phyloP scores from a whole-genome alignment of 441 rosid genomes.

The Rhodomyrtus psidioides region DNA sequence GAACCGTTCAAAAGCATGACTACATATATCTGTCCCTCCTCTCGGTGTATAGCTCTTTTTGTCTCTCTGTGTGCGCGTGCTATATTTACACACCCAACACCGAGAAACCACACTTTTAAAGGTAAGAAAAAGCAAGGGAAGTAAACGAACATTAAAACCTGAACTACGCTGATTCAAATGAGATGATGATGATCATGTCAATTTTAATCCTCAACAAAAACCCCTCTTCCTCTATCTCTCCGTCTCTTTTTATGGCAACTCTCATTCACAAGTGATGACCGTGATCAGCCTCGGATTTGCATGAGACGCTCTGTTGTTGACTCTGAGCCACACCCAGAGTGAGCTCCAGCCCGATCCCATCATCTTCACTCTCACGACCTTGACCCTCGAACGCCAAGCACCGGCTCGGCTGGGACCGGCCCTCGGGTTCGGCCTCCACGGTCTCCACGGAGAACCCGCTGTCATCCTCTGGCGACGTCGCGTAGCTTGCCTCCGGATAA shows the following conservation, averaged over 20 bases:
- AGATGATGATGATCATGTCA: background rate
- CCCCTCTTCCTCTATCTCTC: background rate
- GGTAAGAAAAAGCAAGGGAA: background rate
- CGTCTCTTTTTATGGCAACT: background rate
- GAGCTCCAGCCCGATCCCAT: conserved; percentile 34
- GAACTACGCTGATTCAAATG: background rate
- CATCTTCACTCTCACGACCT: conserved; percentile 2
- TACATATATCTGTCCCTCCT: background rate
- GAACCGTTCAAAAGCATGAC: background rate
- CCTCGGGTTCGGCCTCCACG: conserved; percentile 20
- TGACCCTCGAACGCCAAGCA: conserved; percentile 14
- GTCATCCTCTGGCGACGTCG: conserved; percentile 23
- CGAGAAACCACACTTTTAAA: background rate
- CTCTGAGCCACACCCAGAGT: conserved; percentile 29
- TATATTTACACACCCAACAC: background rate
- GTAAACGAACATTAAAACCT: background rate
- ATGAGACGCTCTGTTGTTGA: background rate
- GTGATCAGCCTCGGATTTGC: background rate
- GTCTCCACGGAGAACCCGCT: conserved; percentile 31
- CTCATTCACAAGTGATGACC: background rate
- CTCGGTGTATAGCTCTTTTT: background rate
- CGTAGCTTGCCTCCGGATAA: conserved; percentile 1
- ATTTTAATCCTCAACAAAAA: background rate
- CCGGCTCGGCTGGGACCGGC: background rate
- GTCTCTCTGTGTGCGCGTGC: background rate